These are phyloP conservation scores for Trichoderma afroharzianum DNA, from an alignment of 2,329 filamentous ascomycete genomes.

Conservation along the genomic window DNA sequence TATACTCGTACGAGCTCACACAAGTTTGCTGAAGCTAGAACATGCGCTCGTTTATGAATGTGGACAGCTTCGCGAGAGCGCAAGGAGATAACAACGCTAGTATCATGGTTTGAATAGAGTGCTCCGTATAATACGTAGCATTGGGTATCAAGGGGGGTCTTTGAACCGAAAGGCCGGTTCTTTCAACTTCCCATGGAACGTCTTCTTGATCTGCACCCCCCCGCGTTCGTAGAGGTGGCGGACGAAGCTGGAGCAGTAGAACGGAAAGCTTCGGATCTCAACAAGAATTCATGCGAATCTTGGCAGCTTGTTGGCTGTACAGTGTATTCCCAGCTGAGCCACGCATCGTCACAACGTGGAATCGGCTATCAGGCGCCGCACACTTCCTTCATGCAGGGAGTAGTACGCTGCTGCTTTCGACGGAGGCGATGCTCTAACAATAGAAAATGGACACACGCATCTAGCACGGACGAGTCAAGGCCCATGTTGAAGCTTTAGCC, in stretches of 20 bases:
- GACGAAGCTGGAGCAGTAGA: neutral
- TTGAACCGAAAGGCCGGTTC: neutral
- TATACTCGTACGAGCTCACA: neutral
- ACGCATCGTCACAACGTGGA: neutral
- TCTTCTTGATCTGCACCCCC: neutral
- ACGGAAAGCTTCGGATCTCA: neutral
- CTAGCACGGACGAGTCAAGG: neutral
- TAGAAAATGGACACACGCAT: neutral
- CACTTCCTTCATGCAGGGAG: neutral
- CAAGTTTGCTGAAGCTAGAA: neutral
- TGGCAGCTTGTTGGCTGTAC: neutral
- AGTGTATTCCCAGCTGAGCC: neutral
- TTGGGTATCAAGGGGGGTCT: neutral
- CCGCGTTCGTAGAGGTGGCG: neutral
- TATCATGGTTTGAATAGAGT: neutral
- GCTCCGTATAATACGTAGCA: neutral
- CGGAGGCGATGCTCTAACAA: neutral
- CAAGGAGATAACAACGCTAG: conserved; percentile 8
- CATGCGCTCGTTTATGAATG: neutral
- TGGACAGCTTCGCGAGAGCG: neutral
- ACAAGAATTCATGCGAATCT: neutral
- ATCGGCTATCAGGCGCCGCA: neutral
- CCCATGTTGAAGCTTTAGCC: conserved; percentile 51
- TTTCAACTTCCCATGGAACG: neutral
- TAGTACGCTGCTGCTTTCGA: neutral